Percentiles rank a stretch among this genome's conserved stretches.
phyloP scores from a whole-genome alignment of 768 basidiomycete genomes.

The Xerocomus spinulosus region DNA sequence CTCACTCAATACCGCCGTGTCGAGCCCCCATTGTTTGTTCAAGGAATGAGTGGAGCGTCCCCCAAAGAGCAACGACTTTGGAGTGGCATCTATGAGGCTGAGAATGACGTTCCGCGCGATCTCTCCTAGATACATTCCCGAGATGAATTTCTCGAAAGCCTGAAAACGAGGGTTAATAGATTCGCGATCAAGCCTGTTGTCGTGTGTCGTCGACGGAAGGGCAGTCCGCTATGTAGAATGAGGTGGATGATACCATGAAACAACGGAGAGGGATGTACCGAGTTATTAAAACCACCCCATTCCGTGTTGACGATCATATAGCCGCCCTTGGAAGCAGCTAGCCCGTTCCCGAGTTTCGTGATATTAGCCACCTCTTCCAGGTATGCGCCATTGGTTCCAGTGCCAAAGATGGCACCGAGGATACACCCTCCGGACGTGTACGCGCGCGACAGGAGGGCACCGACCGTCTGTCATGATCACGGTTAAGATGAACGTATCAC shows the following conservation, averaged over 20 bases:
- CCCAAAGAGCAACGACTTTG: conserved; percentile 68
- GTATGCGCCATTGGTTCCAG: conserved; percentile 98
- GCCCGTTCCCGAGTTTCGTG: conserved; percentile 69
- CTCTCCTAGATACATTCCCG: conserved; percentile 99
- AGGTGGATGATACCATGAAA: not conserved
- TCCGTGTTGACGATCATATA: conserved; percentile 96
- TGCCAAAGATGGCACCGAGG: conserved; percentile 92
- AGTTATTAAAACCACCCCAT: conserved; percentile 98
- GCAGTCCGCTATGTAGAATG: conserved; percentile 54
- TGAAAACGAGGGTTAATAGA: conserved; percentile 93
- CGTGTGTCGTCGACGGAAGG: conserved; percentile 84
- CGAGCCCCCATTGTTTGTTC: conserved; percentile 92
- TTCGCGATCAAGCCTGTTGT: conserved; percentile 87
- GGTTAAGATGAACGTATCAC: conserved; percentile 4
- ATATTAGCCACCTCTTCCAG: conserved; percentile 85
- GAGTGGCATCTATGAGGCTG: conserved; percentile 73
- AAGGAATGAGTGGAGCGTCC: conserved; percentile 68
- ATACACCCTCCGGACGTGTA: conserved; percentile 92
- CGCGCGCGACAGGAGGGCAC: conserved; percentile 86
- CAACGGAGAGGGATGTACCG: conserved; percentile 46
- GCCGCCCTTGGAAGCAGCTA: conserved; percentile 56
- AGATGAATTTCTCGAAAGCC: conserved; percentile 97
- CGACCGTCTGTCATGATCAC: conserved; percentile 68
- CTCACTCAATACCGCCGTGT: conserved; percentile 87
- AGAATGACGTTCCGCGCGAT: conserved; percentile 82